phyloP scores from a whole-genome alignment of 75 land plant species.

The Cupressus sempervirens region DNA sequence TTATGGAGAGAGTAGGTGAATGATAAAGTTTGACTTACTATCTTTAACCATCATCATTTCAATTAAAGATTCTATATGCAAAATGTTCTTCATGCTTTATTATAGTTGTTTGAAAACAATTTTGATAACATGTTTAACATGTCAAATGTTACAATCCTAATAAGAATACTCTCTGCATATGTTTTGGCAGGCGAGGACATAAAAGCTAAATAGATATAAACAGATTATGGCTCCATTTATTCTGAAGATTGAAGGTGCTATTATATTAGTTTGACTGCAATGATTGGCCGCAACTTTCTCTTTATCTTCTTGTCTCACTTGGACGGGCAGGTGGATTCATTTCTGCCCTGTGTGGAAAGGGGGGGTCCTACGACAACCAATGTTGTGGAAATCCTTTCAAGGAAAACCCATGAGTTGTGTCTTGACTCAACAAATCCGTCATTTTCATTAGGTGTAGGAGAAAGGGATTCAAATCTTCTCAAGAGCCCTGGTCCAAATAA shows the following conservation, averaged over 20 bases:
- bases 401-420: neutral
- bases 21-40: neutral
- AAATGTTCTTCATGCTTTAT: neutral
- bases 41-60: neutral
- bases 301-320: neutral
- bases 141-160: neutral
- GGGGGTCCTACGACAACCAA: neutral
- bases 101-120: neutral
- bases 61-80: neutral
- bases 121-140: neutral
- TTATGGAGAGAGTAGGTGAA: neutral
- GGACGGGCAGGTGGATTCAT: slow-evolving; percentile 1
- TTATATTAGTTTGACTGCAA: slow-evolving; percentile 1
- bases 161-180: neutral
- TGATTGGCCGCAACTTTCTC: neutral
- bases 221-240: neutral
- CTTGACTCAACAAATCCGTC: neutral
- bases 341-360: slow-evolving; percentile 3
- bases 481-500: neutral
- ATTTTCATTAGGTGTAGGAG: neutral
- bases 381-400: neutral
- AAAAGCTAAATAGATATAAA: neutral
- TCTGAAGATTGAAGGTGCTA: neutral
- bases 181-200: slow-evolving; percentile 2
- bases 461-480: neutral